A percentile compares a stretch with the other conserved stretches of the same genome.
Evolutionary conservation across 2,329 filamentous ascomycete species (phyloP).

Genomic region (Plenodomus biglobosus): DNA sequence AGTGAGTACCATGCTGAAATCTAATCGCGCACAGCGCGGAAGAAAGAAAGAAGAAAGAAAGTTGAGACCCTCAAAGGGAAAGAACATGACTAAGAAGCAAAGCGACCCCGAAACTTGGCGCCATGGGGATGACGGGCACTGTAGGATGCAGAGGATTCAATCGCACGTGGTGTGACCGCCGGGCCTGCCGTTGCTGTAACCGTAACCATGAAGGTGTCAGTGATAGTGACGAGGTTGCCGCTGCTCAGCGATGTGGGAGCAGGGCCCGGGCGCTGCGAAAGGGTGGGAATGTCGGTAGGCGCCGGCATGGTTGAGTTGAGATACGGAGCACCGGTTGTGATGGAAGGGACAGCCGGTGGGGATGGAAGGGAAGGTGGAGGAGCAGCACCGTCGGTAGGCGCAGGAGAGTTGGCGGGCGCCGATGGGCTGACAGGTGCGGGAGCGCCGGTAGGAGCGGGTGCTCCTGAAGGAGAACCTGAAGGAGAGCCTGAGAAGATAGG

Average conservation of each 20-base stretch:
- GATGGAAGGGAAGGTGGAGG: background rate
- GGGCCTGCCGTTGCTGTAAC: conserved; percentile 20
- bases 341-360: background rate
- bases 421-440: too few species aligned
- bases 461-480: conserved; percentile 4
- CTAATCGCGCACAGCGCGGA: background rate
- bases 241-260: conserved; percentile 8
- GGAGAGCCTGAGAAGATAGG: conserved; percentile 22
- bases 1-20: background rate
- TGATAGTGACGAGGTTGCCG: conserved; percentile 24
- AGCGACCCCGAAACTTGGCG: conserved; percentile 26
- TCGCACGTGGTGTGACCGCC: background rate
- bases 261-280: conserved; percentile 17
- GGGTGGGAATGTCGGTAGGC: conserved; percentile 17
- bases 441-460: background rate
- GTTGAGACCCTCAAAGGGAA: background rate
- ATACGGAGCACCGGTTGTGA: background rate
- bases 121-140: conserved; percentile 6
- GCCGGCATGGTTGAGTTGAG: conserved; percentile 8
- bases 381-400: conserved; percentile 2
- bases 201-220: conserved; percentile 30
- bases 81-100: background rate
- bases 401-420: too few species aligned
- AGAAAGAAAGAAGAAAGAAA: background rate
- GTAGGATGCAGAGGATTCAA: background rate